phyloP scores from a whole-genome alignment of 306 rosid genomes.

The Comarum palustre region DNA sequence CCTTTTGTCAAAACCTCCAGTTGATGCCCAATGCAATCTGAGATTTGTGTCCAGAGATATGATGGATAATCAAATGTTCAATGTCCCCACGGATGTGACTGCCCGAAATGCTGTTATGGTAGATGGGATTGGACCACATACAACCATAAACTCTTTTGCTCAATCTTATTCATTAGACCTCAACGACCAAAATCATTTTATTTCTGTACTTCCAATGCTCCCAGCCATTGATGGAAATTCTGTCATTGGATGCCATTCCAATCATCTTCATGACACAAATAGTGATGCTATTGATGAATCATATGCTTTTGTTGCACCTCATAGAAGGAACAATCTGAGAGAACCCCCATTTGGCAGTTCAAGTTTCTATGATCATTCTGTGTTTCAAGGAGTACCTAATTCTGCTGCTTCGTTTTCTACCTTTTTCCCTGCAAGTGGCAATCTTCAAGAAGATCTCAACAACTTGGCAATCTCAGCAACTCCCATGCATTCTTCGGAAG shows the following conservation, averaged over 20 bases:
- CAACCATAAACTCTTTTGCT: constrained; percentile 41
- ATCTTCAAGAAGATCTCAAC: constrained; percentile 48
- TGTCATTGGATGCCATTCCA: constrained; percentile 16
- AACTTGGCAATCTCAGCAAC: constrained; percentile 35
- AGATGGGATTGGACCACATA: constrained; percentile 38
- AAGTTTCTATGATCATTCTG: constrained; percentile 32
- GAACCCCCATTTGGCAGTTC: constrained; percentile 34
- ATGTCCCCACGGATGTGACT: constrained; percentile 31
- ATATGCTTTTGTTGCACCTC: constrained; percentile 33
- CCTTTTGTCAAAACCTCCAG: background rate
- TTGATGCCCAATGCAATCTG: background rate
- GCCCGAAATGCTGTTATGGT: constrained; percentile 30
- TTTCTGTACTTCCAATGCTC: constrained; percentile 47
- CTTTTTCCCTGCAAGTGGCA: constrained; percentile 39
- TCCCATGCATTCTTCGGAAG: constrained; percentile 33
- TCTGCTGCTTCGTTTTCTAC: constrained; percentile 43
- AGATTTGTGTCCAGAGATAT: background rate
- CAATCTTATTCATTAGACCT: constrained; percentile 47
- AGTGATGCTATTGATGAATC: constrained; percentile 26
- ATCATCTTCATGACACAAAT: constrained; percentile 29
- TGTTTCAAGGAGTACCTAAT: constrained; percentile 36
- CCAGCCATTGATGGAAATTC: constrained; percentile 34
- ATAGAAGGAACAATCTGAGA: constrained; percentile 26
- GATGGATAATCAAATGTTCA: constrained; percentile 48
- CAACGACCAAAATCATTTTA: constrained; percentile 37